Evolutionary conservation across 2,329 filamentous ascomycete species (phyloP).

Genomic region (Cordyceps militaris): DNA sequence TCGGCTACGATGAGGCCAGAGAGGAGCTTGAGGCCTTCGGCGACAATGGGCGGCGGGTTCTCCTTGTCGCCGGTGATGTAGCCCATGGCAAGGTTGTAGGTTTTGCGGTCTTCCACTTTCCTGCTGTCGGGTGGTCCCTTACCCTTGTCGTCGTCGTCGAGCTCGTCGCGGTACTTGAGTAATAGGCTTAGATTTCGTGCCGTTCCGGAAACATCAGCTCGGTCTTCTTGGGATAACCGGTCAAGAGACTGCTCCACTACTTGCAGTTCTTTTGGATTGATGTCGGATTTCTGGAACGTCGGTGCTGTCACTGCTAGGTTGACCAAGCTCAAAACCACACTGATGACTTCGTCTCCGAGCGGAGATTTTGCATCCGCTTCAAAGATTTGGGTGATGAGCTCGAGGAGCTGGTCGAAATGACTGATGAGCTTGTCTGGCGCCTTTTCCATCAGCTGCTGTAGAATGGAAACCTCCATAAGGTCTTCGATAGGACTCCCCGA

Average conservation of each 20-base stretch:
- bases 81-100: constrained; percentile 54
- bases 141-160: constrained; percentile 37
- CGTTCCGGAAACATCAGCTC: constrained; percentile 41
- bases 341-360: constrained; percentile 40
- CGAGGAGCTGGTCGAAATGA: constrained; percentile 57
- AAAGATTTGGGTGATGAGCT: constrained; percentile 56
- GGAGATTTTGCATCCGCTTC: constrained; percentile 34
- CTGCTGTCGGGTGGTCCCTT: constrained; percentile 35
- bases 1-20: constrained; percentile 47
- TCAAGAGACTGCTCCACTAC: constrained; percentile 44
- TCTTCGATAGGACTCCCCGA: constrained; percentile 30
- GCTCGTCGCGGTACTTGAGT: constrained; percentile 47
- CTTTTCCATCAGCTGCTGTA: constrained; percentile 58
- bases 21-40: constrained; percentile 56
- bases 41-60: constrained; percentile 58
- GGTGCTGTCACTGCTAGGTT: constrained; percentile 54
- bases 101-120: constrained; percentile 53
- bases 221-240: constrained; percentile 29
- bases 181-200: constrained; percentile 50
- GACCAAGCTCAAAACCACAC: constrained; percentile 52
- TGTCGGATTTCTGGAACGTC: constrained; percentile 44
- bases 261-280: constrained; percentile 34
- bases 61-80: constrained; percentile 54
- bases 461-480: constrained; percentile 52
- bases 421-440: constrained; percentile 57